Percentiles rank a stretch among this genome's conserved stretches.
Evolutionary conservation across 192 early-diverging fungal genomes (phyloP).

Genomic region (Linnemannia exigua): DNA sequence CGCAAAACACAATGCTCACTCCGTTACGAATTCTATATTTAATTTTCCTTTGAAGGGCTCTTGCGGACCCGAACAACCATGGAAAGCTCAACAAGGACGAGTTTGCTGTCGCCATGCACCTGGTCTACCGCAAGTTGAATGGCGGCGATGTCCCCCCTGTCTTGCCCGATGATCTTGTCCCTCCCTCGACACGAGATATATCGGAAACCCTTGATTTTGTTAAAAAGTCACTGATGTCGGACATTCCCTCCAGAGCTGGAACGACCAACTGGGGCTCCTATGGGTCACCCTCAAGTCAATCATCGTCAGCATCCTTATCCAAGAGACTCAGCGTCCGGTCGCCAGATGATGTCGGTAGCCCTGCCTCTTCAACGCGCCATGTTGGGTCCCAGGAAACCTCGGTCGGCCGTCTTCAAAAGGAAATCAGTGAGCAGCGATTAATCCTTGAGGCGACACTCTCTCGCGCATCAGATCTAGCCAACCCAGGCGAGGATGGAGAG

Average conservation of each 20-base stretch:
- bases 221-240: constrained; percentile 74
- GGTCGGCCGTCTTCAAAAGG: constrained; percentile 48
- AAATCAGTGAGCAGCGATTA: constrained; percentile 56
- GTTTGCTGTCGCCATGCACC: constrained; percentile 97
- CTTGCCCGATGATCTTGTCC: constrained; percentile 88
- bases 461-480: not conserved
- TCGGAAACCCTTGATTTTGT: constrained; percentile 73
- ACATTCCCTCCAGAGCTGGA: constrained; percentile 62
- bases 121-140: constrained; percentile 90
- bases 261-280: constrained; percentile 43
- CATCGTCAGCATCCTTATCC: constrained; percentile 31
- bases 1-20: constrained; percentile 1
- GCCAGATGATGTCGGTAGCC: constrained; percentile 43
- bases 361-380: constrained; percentile 17
- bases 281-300: constrained; percentile 27
- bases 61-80: constrained; percentile 83
- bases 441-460: constrained; percentile 53
- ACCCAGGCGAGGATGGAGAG: constrained; percentile 54
- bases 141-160: constrained; percentile 83
- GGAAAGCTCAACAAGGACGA: constrained; percentile 96
- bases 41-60: constrained; percentile 63
- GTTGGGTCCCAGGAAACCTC: constrained; percentile 33
- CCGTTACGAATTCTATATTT: constrained; percentile 11
- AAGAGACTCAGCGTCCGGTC: constrained; percentile 49
- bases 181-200: constrained; percentile 88